Base-by-base conservation (phyloP, 169 alveolate genomes). In the Cryptosporidium sp. region DNA sequence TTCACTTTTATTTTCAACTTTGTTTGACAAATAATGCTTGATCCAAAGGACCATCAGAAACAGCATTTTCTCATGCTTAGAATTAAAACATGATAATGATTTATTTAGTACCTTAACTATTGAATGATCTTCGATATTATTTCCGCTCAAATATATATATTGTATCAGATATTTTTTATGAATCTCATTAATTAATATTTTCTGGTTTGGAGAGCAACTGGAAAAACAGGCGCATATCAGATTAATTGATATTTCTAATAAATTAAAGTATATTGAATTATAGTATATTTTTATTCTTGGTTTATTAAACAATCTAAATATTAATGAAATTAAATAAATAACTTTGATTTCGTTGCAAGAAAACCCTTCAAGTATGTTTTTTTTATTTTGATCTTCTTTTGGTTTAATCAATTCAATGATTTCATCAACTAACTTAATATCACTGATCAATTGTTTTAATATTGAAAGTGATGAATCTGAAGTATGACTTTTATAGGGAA, bases 141-240 rank as follows among this genome's bases (percentile, higher is more conserved):
- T 37, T 16, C 42, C 37, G 29, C 29, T 37, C 18, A 73, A 56
- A 39, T 56, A 73, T 23, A 73, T 73, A 53, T 33, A 73, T 56
- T 73, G 86, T 52, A 73, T 60, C 18, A 73, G n/a, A 56, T 73
- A 60, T 31, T 21, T 56, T 33, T 37, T 73, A 14, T 56, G 67
- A 5, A 56, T 21, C 10, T n/a, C 8, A 56, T 56, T 56, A 4
- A 56, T 3, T 56, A 56, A 23, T 26, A n/a, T 56, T 56, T 56
- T 56, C 67, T 56, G 31, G 23, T 21, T 23, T 16, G 35, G 67
- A n/a, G 67, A 56, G 14, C 67, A 56, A 56, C 35, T 23, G 35
- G 48, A 9, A 5, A 65, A 21, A 65, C 29, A 8, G 2, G 2
- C 16, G 8, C 44, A 65, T 37, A 65, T 31, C 18, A 65, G 3